These are phyloP conservation scores for Berkeleyomyces rouxiae DNA, from an alignment of 2,329 filamentous ascomycete species.

Conservation along the genomic window DNA sequence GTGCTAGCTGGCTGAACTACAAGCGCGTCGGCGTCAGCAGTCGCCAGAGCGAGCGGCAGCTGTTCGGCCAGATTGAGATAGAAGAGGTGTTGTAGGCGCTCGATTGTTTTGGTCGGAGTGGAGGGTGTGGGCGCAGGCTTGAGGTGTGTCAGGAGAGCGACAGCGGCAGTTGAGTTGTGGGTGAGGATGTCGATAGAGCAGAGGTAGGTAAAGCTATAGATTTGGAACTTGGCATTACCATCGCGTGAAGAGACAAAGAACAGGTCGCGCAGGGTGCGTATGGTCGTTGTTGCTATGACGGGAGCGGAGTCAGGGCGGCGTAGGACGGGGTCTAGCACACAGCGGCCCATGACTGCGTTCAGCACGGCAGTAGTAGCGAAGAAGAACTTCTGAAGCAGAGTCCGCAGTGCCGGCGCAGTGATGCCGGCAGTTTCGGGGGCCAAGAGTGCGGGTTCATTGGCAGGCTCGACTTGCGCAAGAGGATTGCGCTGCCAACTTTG, in stretches of 20 bases:
- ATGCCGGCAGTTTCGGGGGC: constrained; percentile 46
- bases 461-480: constrained; percentile 53
- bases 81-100: constrained; percentile 65
- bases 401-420: constrained; percentile 59
- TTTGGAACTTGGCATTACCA: constrained; percentile 58
- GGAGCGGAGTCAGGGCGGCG: constrained; percentile 33
- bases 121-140: constrained; percentile 37
- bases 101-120: constrained; percentile 16
- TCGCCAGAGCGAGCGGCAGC: constrained; percentile 52
- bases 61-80: constrained; percentile 80
- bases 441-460: constrained; percentile 46
- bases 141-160: constrained; percentile 50
- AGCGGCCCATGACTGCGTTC: constrained; percentile 54
- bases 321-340: constrained; percentile 32
- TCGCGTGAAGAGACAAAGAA: constrained; percentile 68
- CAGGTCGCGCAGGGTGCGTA: constrained; percentile 59
- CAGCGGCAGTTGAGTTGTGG: constrained; percentile 48
- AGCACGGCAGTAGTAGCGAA: constrained; percentile 61
- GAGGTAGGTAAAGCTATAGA: constrained; percentile 70
- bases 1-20: constrained; percentile 57
- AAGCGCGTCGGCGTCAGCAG: constrained; percentile 51
- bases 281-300: constrained; percentile 49
- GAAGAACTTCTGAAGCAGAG: constrained; percentile 55
- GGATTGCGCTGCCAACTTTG: constrained; percentile 60
- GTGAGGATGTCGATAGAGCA: constrained; percentile 67